These are phyloP conservation scores for Nevesoporus exiguus DNA, from an alignment of 768 basidiomycete species.

Conservation along the genomic window DNA sequence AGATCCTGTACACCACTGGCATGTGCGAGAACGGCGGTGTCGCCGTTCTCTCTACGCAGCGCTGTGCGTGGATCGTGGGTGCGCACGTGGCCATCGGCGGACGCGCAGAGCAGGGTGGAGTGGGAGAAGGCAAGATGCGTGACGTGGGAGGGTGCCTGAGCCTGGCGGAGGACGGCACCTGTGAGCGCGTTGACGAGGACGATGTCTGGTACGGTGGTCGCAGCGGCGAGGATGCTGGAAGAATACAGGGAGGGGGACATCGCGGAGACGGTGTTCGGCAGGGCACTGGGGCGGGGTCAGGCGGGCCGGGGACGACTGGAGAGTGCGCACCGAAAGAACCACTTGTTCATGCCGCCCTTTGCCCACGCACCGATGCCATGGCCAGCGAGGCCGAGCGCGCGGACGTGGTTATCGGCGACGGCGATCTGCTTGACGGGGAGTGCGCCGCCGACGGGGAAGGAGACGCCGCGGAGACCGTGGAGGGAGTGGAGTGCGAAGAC, in stretches of 20 bases:
- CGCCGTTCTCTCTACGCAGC: slow-evolving; percentile 44
- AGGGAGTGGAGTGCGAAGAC: slow-evolving; percentile 66
- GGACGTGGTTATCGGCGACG: slow-evolving; percentile 76
- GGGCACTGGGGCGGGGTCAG: slow-evolving; percentile 32
- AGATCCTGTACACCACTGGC: slow-evolving; percentile 78
- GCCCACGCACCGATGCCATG: slow-evolving; percentile 75
- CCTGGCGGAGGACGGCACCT: slow-evolving; percentile 59
- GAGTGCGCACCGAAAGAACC: slow-evolving; percentile 63
- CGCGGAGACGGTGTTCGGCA: slow-evolving; percentile 31
- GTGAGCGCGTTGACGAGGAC: slow-evolving; percentile 71
- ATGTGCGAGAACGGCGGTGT: slow-evolving; percentile 72
- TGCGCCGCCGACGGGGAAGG: slow-evolving; percentile 68
- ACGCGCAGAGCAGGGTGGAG: slow-evolving; percentile 62
- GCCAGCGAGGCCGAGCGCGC: slow-evolving; percentile 56
- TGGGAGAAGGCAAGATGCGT: slow-evolving; percentile 66
- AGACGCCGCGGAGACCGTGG: slow-evolving; percentile 63
- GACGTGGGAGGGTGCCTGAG: slow-evolving; percentile 52
- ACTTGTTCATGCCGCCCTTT: slow-evolving; percentile 83
- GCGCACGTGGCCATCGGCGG: slow-evolving; percentile 70
- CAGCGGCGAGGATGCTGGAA: slow-evolving; percentile 56
- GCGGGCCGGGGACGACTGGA: background rate
- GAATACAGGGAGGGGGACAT: slow-evolving; percentile 48
- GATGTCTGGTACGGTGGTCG: slow-evolving; percentile 58
- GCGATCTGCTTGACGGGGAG: slow-evolving; percentile 69
- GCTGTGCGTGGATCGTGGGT: slow-evolving; percentile 67